Conservation (phyloP, 345 rosid genomes). For the Syzygium aqueum region DNA sequence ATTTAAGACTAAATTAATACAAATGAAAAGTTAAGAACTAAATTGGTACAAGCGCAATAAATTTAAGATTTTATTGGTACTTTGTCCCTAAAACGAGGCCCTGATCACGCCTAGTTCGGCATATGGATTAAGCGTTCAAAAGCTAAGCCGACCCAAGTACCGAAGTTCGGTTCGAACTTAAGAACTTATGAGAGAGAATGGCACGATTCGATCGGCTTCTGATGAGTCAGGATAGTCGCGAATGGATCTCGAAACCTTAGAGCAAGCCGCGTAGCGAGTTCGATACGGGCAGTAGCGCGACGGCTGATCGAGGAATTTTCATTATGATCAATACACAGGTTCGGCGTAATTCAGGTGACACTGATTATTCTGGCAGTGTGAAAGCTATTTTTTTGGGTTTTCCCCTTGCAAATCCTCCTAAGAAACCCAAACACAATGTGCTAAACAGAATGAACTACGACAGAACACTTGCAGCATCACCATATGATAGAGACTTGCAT, state of each 20-base stretch:
- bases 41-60: too few species aligned
- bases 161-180: background rate
- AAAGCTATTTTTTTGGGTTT: background rate
- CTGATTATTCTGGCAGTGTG: background rate
- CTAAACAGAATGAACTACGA: background rate
- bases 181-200: background rate
- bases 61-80: too few species aligned
- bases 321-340: background rate
- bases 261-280: background rate
- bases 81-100: background rate
- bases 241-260: background rate
- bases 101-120: background rate
- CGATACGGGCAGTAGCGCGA: background rate
- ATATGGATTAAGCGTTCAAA: background rate
- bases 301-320: background rate
- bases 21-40: too few species aligned
- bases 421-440: background rate
- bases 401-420: background rate
- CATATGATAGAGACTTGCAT: background rate
- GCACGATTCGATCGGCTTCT: background rate
- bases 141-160: background rate
- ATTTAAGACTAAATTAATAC: too few species aligned
- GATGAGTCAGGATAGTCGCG: background rate
- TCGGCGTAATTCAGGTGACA: background rate
- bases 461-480: background rate